A percentile compares a stretch with the other conserved stretches of the same genome.
Conservation (phyloP, 768 basidiomycete species). For the Gloeostereum incarnatum region DNA sequence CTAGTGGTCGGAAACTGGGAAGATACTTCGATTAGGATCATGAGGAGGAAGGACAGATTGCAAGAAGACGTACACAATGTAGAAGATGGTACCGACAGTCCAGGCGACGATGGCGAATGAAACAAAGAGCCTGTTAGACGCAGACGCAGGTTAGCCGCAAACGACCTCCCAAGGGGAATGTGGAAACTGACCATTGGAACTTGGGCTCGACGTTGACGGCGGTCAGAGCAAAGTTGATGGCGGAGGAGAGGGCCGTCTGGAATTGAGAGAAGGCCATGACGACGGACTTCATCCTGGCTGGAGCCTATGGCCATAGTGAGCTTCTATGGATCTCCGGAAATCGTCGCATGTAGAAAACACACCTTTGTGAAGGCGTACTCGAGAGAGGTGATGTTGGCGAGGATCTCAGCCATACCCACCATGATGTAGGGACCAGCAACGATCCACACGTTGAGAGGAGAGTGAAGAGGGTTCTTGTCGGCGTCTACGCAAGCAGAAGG, state of each 20-base stretch:
- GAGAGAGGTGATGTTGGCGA: slow-evolving; percentile 49
- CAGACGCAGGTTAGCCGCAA: too few relatives aligned
- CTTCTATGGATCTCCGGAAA: too few relatives aligned
- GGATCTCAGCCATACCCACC: slow-evolving; percentile 46
- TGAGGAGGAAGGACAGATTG: neutral
- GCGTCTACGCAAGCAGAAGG: slow-evolving; percentile 23
- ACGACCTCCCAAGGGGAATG: too few relatives aligned
- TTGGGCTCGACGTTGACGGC: slow-evolving; percentile 33
- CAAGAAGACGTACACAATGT: slow-evolving; percentile 21
- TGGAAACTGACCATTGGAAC: slow-evolving; percentile 43
- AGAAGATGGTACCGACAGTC: slow-evolving; percentile 39
- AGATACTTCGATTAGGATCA: neutral
- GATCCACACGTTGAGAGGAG: slow-evolving; percentile 70
- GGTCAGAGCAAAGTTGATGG: slow-evolving; percentile 20
- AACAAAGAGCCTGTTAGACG: too few relatives aligned
- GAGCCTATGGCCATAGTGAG: too few relatives aligned
- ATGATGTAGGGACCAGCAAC: slow-evolving; percentile 54
- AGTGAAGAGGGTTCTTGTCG: slow-evolving; percentile 40
- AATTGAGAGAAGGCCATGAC: slow-evolving; percentile 49
- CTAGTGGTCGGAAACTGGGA: neutral
- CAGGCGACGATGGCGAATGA: slow-evolving; percentile 21
- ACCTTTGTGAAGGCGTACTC: slow-evolving; percentile 59
- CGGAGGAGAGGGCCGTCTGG: slow-evolving; percentile 37
- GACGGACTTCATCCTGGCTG: slow-evolving; percentile 53
- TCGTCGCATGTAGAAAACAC: too few relatives aligned